Base-by-base conservation (phyloP, 2,329 filamentous ascomycete species). In the Thelonectria rubi region DNA sequence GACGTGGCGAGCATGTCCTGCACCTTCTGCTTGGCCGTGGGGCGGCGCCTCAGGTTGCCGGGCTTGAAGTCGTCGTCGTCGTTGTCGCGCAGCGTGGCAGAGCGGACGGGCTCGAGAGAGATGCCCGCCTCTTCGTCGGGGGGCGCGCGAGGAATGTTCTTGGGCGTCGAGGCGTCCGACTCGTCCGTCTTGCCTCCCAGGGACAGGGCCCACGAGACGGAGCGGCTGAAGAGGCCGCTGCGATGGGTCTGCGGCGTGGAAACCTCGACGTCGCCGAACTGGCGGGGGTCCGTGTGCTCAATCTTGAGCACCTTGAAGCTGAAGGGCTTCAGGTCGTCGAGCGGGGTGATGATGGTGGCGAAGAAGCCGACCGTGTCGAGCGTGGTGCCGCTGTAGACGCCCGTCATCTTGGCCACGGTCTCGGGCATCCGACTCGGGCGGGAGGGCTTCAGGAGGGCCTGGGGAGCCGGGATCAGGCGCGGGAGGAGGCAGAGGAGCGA, bases 391-490 rank as follows among this genome's bases (percentile, higher is more conserved):
- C 81, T 86, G 65, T 84, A 80, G 9, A 88, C 84, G n/a, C 86
- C 86, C 1, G 82, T 81, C 69, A 88, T 83, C 55, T 81, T 81
- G 42, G 84, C 84, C 15, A 79, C 77, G 15, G 81, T 80, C 63
- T 84, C 81, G 46, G 86, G 86, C 70, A 89, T 81, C 46, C 86
- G 81, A 26, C 77, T 77, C 8, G 85, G 85, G 3, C 86, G 81
- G 20, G 79, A 76, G 10, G 85, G 80, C 60, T 85, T 85, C 48
- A 89, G 76, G n/a, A 89, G 79, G 48, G 84, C 84, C 73, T 89
- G 86, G 1, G 87, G 86, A 1, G 87, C 87, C 9, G 86, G 87
- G 26, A 89, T 81, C 53, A 89, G 81, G 50, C 86, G 82, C 26
- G 87, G 87, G 3, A 88, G 77, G 40, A 86, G 79, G 65, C 84